phyloP scores from a whole-genome alignment of 192 early-diverging fungal genomes.

The Allomyces arbusculus region DNA sequence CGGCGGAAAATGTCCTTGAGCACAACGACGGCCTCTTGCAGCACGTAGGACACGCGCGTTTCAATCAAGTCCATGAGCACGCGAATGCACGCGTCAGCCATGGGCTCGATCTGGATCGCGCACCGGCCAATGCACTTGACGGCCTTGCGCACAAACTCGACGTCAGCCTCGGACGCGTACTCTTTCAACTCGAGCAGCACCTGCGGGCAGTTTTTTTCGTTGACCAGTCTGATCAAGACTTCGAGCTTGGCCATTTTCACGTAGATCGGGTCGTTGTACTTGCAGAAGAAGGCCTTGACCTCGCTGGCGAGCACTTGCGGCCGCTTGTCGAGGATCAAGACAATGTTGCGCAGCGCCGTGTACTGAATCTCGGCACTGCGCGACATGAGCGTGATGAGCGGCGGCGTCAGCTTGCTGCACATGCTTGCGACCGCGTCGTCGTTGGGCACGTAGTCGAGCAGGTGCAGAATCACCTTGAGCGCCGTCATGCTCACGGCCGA shows the following conservation, averaged over 20 bases:
- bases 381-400: constrained; percentile 79
- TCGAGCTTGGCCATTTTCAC: constrained; percentile 25
- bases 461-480: constrained; percentile 76
- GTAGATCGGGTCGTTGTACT: constrained; percentile 97
- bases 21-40: constrained; percentile 94
- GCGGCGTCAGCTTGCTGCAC: constrained; percentile 71
- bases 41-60: constrained; percentile 95
- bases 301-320: constrained; percentile 79
- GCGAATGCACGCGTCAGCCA: constrained; percentile 70
- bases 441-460: constrained; percentile 81
- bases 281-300: constrained; percentile 97
- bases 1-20: constrained; percentile 97
- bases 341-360: constrained; percentile 88
- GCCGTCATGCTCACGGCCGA: constrained; percentile 70
- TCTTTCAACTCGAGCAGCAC: constrained; percentile 84
- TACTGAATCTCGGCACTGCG: constrained; percentile 88
- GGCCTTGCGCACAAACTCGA: constrained; percentile 94
- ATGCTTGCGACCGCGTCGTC: constrained; percentile 50
- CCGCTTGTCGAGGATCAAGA: constrained; percentile 74
- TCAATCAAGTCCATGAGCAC: constrained; percentile 76
- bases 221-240: constrained; percentile 73
- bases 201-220: constrained; percentile 59
- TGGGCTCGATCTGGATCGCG: constrained; percentile 81
- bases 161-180: constrained; percentile 90
- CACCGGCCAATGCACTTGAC: constrained; percentile 91